phyloP scores from a whole-genome alignment of 306 rosid genomes.

The Corylus avellana region DNA sequence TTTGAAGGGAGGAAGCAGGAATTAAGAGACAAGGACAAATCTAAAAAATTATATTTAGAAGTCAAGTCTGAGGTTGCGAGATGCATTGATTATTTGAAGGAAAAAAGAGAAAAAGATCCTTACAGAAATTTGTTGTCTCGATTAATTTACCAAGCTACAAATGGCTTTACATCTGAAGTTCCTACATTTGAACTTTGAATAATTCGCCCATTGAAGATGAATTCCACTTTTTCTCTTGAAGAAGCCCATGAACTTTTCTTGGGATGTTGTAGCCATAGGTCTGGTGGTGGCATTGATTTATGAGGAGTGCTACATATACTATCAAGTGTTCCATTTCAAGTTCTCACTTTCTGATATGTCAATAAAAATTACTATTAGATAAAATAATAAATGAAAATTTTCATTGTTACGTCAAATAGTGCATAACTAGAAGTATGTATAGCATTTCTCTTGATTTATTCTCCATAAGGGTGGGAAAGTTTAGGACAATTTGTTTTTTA shows the following conservation, averaged over 20 bases:
- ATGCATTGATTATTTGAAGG: conserved; percentile 63
- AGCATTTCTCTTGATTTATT: too few species aligned
- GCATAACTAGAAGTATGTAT: too few species aligned
- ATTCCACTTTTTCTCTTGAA: not conserved
- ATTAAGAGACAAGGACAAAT: conserved; percentile 54
- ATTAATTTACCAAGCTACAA: conserved; percentile 52
- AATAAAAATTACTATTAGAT: too few species aligned
- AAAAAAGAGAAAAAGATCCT: conserved; percentile 72
- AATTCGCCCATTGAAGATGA: not conserved
- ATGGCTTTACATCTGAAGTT: conserved; percentile 58
- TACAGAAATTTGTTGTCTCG: conserved; percentile 63
- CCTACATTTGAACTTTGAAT: conserved; percentile 76
- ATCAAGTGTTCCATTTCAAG: too few species aligned
- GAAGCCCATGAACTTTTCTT: not conserved
- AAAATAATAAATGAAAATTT: too few species aligned
- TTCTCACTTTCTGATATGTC: too few species aligned
- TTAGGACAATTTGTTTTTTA: not conserved
- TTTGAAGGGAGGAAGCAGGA: conserved; percentile 66
- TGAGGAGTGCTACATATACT: too few species aligned
- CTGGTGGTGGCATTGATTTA: not conserved
- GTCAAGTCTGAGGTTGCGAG: conserved; percentile 73
- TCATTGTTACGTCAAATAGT: too few species aligned
- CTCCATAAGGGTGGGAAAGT: not conserved
- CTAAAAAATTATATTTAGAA: conserved; percentile 60
- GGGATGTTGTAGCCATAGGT: not conserved